Evolutionary conservation across 179 eudicot genomes (phyloP).

Genomic region (Vitellaria paradoxa): DNA sequence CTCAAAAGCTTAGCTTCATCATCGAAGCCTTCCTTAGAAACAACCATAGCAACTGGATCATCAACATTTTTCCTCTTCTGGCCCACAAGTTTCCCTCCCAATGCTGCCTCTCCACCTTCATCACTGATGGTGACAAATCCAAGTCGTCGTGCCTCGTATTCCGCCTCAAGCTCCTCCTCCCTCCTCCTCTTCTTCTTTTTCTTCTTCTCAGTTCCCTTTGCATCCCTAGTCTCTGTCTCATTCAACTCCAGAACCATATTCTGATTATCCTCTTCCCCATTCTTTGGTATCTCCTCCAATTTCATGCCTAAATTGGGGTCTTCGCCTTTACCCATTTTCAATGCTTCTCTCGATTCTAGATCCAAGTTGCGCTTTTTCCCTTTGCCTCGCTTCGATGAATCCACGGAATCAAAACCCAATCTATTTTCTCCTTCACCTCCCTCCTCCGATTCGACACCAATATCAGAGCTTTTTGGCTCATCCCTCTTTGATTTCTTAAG

Average conservation of each 20-base stretch:
- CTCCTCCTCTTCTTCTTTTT: conserved; percentile 62
- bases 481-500: conserved; percentile 27
- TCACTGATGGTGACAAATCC: conserved; percentile 31
- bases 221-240: no score
- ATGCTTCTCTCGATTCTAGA: no score
- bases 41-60: conserved; percentile 50
- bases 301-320: no score
- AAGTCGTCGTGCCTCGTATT: conserved; percentile 52
- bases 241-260: neutral
- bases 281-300: no score
- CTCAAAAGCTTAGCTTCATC: conserved; percentile 87
- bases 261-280: neutral
- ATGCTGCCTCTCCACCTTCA: conserved; percentile 24
- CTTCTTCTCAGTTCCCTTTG: conserved; percentile 8
- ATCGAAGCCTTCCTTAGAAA: conserved; percentile 77
- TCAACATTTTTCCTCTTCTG: conserved; percentile 74
- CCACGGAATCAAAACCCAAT: neutral
- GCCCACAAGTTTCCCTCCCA: conserved; percentile 32
- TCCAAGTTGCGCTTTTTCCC: no score
- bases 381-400: no score
- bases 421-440: neutral
- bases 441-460: conserved; percentile 19
- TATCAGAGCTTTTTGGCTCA: conserved; percentile 15
- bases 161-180: conserved; percentile 69
- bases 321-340: no score